A percentile compares a stretch with the other conserved stretches of the same genome.
Evolutionary conservation across 805 yeast species (phyloP).

Genomic region (Blastobotrys parvus): DNA sequence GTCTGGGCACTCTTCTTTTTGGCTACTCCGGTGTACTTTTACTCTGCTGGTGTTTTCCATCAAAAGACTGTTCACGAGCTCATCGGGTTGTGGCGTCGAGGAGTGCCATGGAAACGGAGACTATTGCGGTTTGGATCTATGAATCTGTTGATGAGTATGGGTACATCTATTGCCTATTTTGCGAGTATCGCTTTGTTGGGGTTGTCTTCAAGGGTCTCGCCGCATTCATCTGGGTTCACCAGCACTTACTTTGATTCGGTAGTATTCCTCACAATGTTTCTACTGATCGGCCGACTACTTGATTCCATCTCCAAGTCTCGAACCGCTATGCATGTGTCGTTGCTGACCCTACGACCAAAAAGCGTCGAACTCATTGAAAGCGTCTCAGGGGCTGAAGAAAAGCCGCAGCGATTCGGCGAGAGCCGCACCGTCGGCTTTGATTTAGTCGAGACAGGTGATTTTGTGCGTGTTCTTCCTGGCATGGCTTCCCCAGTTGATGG

Average conservation of each 20-base stretch:
- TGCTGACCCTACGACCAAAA: constrained; percentile 44
- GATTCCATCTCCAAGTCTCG: constrained; percentile 60
- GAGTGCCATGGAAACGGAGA: constrained; percentile 47
- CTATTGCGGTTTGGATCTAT: constrained; percentile 68
- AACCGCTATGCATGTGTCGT: constrained; percentile 55
- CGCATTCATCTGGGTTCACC: constrained; percentile 26
- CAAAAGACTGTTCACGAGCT: constrained; percentile 55
- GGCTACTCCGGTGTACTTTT: constrained; percentile 67
- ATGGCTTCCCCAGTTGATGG: constrained; percentile 65
- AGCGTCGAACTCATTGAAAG: constrained; percentile 38
- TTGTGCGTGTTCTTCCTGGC: constrained; percentile 38
- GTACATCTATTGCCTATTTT: constrained; percentile 65
- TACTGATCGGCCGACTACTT: constrained; percentile 60
- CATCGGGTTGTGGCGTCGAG: constrained; percentile 45
- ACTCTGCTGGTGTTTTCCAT: constrained; percentile 68
- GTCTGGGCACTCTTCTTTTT: constrained; percentile 59
- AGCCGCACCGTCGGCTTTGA: constrained; percentile 16
- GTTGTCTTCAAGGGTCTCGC: constrained; percentile 32
- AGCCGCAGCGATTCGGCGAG: constrained; percentile 10
- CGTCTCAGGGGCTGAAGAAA: constrained; percentile 7
- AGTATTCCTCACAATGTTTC: constrained; percentile 63
- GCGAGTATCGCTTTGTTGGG: constrained; percentile 53
- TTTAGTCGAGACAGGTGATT: constrained; percentile 80
- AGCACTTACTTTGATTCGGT: constrained; percentile 76
- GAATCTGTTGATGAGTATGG: constrained; percentile 64